Percentiles rank a stretch among this genome's conserved stretches.
Evolutionary conservation across 805 yeast genomes (phyloP).

Genomic region (Saccharomycopsis capsularis): DNA sequence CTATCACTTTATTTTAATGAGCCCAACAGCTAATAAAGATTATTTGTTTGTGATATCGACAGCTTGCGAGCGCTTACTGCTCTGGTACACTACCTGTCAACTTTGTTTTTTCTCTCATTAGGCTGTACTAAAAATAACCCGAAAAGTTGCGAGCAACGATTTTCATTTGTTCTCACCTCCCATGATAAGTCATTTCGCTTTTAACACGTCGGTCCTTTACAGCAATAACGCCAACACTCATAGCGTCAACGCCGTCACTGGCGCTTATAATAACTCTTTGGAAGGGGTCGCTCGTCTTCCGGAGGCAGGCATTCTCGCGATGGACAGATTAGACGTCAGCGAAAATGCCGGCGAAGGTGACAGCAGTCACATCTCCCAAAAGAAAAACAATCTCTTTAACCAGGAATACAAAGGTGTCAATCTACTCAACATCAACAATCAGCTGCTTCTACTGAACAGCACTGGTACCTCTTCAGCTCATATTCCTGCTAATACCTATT

Average conservation of each 20-base stretch:
- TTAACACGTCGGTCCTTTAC: background rate
- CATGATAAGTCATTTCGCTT: background rate
- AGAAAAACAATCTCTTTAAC: constrained; percentile 3
- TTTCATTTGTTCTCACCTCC: constrained; percentile 2
- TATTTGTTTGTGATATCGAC: no score
- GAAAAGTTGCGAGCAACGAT: background rate
- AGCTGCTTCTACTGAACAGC: background rate
- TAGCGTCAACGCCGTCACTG: background rate
- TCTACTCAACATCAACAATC: constrained; percentile 7
- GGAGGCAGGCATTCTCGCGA: background rate
- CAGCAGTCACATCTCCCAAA: background rate
- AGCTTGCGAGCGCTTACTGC: no score
- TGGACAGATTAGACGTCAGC: no score
- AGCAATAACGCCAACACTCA: background rate
- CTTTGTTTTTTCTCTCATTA: background rate
- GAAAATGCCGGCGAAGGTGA: background rate
- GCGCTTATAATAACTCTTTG: background rate
- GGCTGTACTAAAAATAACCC: background rate
- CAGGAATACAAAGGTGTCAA: constrained; percentile 12
- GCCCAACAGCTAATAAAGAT: no score
- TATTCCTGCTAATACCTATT: background rate
- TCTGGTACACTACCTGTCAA: no score
- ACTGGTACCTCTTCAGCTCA: background rate
- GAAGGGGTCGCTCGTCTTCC: background rate
- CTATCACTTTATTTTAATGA: no score